phyloP scores from a whole-genome alignment of 2,329 filamentous ascomycete species.

The Fonsecaea pedrosoi region DNA sequence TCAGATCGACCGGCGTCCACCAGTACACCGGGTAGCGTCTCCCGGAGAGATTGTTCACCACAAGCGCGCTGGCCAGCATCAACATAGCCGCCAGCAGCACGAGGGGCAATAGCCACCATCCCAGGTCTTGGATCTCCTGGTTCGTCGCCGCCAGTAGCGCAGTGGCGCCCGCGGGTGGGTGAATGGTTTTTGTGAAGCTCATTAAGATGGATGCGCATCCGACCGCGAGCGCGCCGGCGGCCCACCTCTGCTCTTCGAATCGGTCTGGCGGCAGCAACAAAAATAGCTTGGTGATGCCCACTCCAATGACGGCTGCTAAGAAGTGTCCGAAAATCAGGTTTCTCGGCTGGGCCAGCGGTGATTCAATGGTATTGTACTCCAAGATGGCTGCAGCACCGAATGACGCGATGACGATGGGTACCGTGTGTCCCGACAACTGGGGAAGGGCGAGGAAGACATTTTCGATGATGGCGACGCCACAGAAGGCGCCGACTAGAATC shows the following conservation, averaged over 20 bases:
- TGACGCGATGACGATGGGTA: constrained; percentile 70
- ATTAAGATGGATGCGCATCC: constrained; percentile 69
- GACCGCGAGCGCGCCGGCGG: constrained; percentile 70
- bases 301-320: constrained; percentile 66
- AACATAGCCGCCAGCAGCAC: constrained; percentile 66
- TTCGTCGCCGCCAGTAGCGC: constrained; percentile 72
- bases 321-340: constrained; percentile 73
- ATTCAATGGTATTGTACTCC: constrained; percentile 74
- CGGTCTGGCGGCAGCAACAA: constrained; percentile 50
- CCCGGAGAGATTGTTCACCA: constrained; percentile 71
- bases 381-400: constrained; percentile 79
- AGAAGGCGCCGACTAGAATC: constrained; percentile 70
- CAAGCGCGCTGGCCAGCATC: constrained; percentile 67
- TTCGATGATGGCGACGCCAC: constrained; percentile 66
- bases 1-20: constrained; percentile 46
- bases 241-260: constrained; percentile 63
- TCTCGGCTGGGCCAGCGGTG: constrained; percentile 74
- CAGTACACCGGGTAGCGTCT: constrained; percentile 72
- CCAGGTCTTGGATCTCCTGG: constrained; percentile 60
- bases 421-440: constrained; percentile 59
- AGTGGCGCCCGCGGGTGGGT: constrained; percentile 77
- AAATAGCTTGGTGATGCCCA: constrained; percentile 71
- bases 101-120: constrained; percentile 73
- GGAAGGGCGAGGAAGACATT: constrained; percentile 63
- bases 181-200: constrained; percentile 73